A percentile compares a stretch with the other conserved stretches of the same genome.
phyloP scores from a whole-genome alignment of 306 rosid genomes.

The Lathyrus sativus region DNA sequence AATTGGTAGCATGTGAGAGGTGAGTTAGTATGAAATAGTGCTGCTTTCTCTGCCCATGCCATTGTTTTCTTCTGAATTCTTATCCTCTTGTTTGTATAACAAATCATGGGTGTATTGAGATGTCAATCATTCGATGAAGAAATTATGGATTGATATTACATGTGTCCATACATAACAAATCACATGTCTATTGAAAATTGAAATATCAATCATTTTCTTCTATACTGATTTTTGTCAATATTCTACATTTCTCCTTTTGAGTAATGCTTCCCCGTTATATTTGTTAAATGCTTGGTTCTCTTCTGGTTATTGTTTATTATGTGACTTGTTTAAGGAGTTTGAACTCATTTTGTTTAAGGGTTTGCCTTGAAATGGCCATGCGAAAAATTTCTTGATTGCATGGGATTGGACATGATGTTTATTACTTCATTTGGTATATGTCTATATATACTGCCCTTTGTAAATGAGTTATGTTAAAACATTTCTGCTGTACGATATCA shows the following conservation, averaged over 20 bases:
- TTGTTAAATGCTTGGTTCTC: slow-evolving; percentile 10
- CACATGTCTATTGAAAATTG: not conserved
- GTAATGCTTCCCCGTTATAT: slow-evolving; percentile 12
- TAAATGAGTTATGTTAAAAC: slow-evolving; percentile 14
- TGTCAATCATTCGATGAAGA: not conserved
- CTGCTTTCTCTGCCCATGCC: slow-evolving; percentile 22
- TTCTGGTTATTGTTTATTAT: slow-evolving; percentile 12
- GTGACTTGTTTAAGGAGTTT: not conserved
- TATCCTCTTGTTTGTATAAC: not conserved
- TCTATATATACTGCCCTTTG: not conserved
- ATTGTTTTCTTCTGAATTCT: not conserved
- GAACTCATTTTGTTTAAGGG: slow-evolving; percentile 2
- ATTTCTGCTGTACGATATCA: not conserved
- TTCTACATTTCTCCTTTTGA: slow-evolving; percentile 17
- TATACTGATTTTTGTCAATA: not conserved
- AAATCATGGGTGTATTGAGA: too few relatives aligned
- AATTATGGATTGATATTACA: not conserved
- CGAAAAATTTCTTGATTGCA: slow-evolving; percentile 11
- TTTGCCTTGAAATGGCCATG: slow-evolving; percentile 6
- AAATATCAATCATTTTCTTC: slow-evolving; percentile 5
- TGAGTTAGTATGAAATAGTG: slow-evolving; percentile 41
- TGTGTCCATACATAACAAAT: not conserved
- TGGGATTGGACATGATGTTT: not conserved
- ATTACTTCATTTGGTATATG: slow-evolving; percentile 4
- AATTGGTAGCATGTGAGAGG: slow-evolving; percentile 90